phyloP scores from a whole-genome alignment of 129 eudicot species.

The Helianthus tuberosus region DNA sequence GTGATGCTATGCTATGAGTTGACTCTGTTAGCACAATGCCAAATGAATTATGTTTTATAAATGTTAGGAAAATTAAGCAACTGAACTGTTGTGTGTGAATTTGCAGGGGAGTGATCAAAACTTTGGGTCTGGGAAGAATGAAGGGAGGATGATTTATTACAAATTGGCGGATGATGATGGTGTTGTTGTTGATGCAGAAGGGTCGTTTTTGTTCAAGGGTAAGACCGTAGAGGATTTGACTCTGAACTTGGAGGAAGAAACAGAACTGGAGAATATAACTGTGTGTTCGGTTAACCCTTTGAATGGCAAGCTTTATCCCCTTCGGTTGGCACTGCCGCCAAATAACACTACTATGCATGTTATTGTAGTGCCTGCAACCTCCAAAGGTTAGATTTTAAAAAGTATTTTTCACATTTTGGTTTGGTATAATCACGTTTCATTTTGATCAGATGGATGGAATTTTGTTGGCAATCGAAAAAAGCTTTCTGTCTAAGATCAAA shows the following conservation, averaged over 20 bases:
- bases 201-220: slow-evolving; percentile 66
- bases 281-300: slow-evolving; percentile 68
- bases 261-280: slow-evolving; percentile 57
- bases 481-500: background rate
- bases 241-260: slow-evolving; percentile 76
- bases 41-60: background rate
- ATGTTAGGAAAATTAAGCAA: background rate
- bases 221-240: slow-evolving; percentile 58
- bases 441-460: no score
- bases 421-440: background rate
- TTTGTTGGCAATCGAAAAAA: no score
- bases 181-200: slow-evolving; percentile 48
- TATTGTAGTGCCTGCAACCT: slow-evolving; percentile 71
- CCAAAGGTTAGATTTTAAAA: slow-evolving; percentile 57
- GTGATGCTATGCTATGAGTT: background rate
- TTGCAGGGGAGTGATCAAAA: slow-evolving; percentile 37
- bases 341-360: slow-evolving; percentile 72
- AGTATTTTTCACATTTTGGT: slow-evolving; percentile 4
- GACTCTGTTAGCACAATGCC: background rate
- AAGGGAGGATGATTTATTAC: slow-evolving; percentile 72
- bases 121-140: slow-evolving; percentile 45
- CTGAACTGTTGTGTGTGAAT: background rate
- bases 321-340: slow-evolving; percentile 81
- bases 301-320: slow-evolving; percentile 81
- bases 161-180: slow-evolving; percentile 74